Conservation (phyloP, 129 eudicot genomes). For the Logfia minima region DNA sequence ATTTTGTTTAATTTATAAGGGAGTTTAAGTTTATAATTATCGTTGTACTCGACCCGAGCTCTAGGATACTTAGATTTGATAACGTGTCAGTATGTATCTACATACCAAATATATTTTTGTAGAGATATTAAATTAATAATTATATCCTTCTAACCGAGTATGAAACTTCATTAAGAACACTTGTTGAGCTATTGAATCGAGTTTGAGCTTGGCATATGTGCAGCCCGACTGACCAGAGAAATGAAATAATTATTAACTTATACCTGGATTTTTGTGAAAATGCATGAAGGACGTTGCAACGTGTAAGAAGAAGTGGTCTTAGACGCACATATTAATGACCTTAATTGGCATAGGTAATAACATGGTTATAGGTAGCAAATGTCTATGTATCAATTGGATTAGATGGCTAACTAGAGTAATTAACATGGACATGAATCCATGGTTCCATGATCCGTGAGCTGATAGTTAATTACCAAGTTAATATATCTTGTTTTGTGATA, state of each 20-base stretch:
- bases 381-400: not conserved
- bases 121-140: too few relatives aligned
- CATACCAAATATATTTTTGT: not conserved
- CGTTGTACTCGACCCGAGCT: not conserved
- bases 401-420: not conserved
- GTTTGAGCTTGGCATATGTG: not conserved
- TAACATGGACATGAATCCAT: not conserved
- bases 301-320: not conserved
- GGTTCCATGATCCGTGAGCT: not conserved
- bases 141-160: not conserved
- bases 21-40: not conserved
- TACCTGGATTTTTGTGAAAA: too few relatives aligned
- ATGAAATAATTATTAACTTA: not conserved
- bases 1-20: not conserved
- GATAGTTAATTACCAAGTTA: not conserved
- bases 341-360: not conserved
- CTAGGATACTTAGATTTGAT: too few relatives aligned
- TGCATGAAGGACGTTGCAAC: too few relatives aligned
- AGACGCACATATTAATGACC: not conserved
- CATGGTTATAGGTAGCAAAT: not conserved
- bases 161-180: not conserved
- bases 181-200: not conserved
- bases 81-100: not conserved
- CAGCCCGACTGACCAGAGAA: not conserved
- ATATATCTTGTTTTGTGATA: not conserved